Evolutionary conservation across 768 basidiomycete species (phyloP).

Genomic region (Rhodosporidiobolus sp.): DNA sequence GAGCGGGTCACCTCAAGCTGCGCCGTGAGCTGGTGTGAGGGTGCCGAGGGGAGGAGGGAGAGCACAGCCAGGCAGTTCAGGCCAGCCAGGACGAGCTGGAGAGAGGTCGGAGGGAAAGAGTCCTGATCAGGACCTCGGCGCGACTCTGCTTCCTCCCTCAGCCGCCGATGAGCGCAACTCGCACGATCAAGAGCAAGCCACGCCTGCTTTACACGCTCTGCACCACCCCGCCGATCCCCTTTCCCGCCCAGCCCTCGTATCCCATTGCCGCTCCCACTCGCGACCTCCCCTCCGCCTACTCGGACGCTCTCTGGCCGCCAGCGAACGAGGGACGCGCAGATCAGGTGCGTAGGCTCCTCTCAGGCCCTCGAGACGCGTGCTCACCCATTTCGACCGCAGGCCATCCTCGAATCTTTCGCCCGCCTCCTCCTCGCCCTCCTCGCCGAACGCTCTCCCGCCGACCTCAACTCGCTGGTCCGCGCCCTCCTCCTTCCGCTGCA

Average conservation of each 20-base stretch:
- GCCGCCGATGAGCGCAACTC: neutral
- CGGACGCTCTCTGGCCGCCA: conserved; percentile 20
- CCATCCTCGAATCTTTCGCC: conserved; percentile 29
- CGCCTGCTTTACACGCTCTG: conserved; percentile 23
- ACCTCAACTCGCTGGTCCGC: conserved; percentile 7
- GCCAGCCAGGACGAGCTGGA: neutral
- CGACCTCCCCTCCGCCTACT: conserved; percentile 27
- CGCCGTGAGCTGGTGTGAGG: no score
- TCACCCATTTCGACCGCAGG: neutral
- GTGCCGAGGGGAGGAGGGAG: no score
- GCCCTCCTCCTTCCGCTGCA: conserved; percentile 19
- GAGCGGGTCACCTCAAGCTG: no score
- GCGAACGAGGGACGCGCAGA: neutral
- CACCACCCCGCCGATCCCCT: conserved; percentile 21
- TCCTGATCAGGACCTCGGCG: neutral
- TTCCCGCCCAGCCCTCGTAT: conserved; percentile 19
- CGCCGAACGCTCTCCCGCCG: neutral
- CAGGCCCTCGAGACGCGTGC: neutral
- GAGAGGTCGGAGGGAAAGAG: neutral
- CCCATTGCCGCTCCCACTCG: conserved; percentile 19
- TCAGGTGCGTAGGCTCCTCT: neutral
- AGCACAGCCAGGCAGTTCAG: no score
- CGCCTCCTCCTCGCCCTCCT: conserved; percentile 19
- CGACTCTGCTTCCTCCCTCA: neutral
- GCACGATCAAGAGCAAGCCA: neutral